Percentiles rank a stretch among this genome's conserved stretches.
Evolutionary conservation across 768 basidiomycete genomes (phyloP).

Genomic region (Russula olivacea): DNA sequence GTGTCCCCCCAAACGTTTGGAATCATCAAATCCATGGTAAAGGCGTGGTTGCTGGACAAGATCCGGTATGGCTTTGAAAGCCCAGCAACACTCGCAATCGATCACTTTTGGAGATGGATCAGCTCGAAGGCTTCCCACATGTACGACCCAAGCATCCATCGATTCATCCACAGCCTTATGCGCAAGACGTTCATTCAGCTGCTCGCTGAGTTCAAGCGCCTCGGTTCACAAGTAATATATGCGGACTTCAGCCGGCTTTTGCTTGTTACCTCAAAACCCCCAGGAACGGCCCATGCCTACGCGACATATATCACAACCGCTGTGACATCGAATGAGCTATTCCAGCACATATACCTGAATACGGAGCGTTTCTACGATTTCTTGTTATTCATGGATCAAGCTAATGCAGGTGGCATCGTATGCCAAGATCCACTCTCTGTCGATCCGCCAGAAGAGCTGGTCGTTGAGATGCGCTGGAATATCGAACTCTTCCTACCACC

Average conservation of each 20-base stretch:
- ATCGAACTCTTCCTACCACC: conserved; percentile 84
- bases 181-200: conserved; percentile 96
- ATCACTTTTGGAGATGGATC: conserved; percentile 98
- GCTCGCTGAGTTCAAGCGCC: conserved; percentile 90
- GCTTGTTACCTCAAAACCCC: conserved; percentile 91
- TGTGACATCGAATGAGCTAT: conserved; percentile 90
- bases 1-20: conserved; percentile 83
- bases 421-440: conserved; percentile 70
- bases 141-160: conserved; percentile 89
- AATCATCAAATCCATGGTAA: conserved; percentile 82
- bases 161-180: conserved; percentile 94
- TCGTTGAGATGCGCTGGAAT: conserved; percentile 87
- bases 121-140: conserved; percentile 77
- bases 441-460: conserved; percentile 61
- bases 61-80: conserved; percentile 60
- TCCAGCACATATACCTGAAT: conserved; percentile 85
- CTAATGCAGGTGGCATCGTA: conserved; percentile 87
- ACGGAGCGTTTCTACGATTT: conserved; percentile 91
- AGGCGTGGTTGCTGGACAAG: conserved; percentile 85
- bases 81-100: conserved; percentile 65
- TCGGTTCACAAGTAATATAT: conserved; percentile 89
- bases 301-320: conserved; percentile 93
- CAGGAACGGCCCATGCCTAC: conserved; percentile 91
- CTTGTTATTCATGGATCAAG: conserved; percentile 90
- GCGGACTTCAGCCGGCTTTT: conserved; percentile 90